phyloP scores from a whole-genome alignment of 768 basidiomycete species.

The Nidularia sp. region DNA sequence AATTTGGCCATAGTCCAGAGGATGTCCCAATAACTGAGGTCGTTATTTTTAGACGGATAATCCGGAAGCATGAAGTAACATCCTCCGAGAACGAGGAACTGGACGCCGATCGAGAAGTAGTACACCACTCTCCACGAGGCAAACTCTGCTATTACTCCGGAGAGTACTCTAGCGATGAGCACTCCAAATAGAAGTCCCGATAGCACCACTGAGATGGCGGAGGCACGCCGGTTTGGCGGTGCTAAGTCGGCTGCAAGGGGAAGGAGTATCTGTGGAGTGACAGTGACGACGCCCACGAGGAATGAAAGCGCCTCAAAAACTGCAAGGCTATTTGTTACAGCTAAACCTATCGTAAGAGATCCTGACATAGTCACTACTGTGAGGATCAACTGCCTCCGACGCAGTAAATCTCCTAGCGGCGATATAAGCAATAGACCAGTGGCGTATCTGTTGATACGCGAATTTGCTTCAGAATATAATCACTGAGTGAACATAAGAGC shows the following conservation, averaged over 20 bases:
- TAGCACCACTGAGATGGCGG: slow-evolving; percentile 72
- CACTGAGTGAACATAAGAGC: too few relatives aligned
- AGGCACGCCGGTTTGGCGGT: slow-evolving; percentile 64
- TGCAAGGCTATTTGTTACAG: slow-evolving; percentile 52
- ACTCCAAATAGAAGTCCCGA: slow-evolving; percentile 69
- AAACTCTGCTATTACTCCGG: slow-evolving; percentile 73
- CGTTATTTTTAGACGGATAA: slow-evolving; percentile 71
- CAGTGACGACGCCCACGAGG: slow-evolving; percentile 66
- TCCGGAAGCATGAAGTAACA: slow-evolving; percentile 74
- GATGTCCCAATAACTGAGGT: slow-evolving; percentile 64
- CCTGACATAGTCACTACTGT: slow-evolving; percentile 49
- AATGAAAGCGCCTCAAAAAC: slow-evolving; percentile 69
- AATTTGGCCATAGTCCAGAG: slow-evolving; percentile 76
- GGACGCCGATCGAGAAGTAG: slow-evolving; percentile 72
- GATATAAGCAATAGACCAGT: slow-evolving; percentile 68
- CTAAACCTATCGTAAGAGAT: slow-evolving; percentile 65
- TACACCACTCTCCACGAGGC: slow-evolving; percentile 72
- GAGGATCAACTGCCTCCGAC: slow-evolving; percentile 68
- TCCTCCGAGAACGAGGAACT: slow-evolving; percentile 51
- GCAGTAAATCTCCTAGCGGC: slow-evolving; percentile 81
- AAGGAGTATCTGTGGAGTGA: slow-evolving; percentile 76
- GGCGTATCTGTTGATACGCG: neutral
- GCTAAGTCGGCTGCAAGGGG: slow-evolving; percentile 80
- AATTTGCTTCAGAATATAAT: neutral
- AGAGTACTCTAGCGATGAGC: slow-evolving; percentile 68